phyloP scores from a whole-genome alignment of 1,284 basidiomycete genomes.

The Apiotrichum mycotoxinovorans region DNA sequence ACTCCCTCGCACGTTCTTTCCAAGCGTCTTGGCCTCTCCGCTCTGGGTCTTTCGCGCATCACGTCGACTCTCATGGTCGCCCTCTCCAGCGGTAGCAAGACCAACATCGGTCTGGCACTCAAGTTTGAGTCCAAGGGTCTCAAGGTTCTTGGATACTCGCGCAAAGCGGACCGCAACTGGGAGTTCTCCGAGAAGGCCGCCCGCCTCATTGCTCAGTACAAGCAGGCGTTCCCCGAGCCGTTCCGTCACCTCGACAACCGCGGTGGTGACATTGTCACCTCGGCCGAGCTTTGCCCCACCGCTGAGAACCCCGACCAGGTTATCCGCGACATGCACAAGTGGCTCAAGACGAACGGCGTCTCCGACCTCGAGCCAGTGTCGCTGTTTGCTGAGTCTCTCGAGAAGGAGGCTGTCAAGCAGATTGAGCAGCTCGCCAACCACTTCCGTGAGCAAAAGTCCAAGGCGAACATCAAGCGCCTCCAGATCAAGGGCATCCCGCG shows the following conservation, averaged over 20 bases:
- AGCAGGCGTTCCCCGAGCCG: conserved; percentile 75
- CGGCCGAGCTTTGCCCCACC: conserved; percentile 67
- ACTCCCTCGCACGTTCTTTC: conserved; percentile 70
- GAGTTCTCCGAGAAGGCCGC: conserved; percentile 89
- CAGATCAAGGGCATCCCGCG: conserved; percentile 88
- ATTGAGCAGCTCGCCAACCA: conserved; percentile 55
- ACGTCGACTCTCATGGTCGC: conserved; percentile 89
- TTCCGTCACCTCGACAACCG: conserved; percentile 64
- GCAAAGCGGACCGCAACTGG: conserved; percentile 81
- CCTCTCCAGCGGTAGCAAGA: conserved; percentile 69
- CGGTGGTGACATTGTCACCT: conserved; percentile 69
- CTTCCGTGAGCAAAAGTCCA: conserved; percentile 61
- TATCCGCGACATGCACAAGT: conserved; percentile 73
- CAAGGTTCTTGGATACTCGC: conserved; percentile 92
- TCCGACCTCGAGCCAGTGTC: conserved; percentile 89
- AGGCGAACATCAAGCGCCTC: conserved; percentile 73
- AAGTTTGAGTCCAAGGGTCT: conserved; percentile 96
- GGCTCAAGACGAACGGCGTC: conserved; percentile 83
- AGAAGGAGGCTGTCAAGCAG: conserved; percentile 59
- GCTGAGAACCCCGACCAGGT: conserved; percentile 63
- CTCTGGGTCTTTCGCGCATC: conserved; percentile 77
- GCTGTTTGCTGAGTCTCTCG: conserved; percentile 84
- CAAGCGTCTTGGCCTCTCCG: conserved; percentile 65
- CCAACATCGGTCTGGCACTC: conserved; percentile 86
- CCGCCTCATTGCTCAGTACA: conserved; percentile 77